These are phyloP conservation scores for Magnolia sinica DNA, from an alignment of 164 flowering plant species.

Conservation along the genomic window DNA sequence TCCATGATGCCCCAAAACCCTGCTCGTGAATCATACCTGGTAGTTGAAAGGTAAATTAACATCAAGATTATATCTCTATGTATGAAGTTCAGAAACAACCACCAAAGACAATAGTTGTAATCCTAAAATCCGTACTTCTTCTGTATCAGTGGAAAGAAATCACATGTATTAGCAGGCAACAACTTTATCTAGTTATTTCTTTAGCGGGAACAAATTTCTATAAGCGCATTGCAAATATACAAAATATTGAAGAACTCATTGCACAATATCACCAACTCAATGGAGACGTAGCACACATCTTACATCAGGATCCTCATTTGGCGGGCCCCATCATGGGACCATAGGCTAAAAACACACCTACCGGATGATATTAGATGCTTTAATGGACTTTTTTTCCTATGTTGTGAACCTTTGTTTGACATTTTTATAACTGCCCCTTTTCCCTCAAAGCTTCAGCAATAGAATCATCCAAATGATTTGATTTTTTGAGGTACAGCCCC, in stretches of 20 bases:
- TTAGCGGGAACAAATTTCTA: neutral
- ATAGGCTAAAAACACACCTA: neutral
- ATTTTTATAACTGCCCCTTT: no score
- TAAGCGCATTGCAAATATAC: neutral
- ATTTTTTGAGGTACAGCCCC: no score
- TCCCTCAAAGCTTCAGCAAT: no score
- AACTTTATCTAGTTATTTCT: neutral
- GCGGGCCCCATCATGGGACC: neutral
- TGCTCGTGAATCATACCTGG: constrained; percentile 75
- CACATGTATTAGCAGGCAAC: constrained; percentile 1
- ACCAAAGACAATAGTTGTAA: neutral
- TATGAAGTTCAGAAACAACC: constrained; percentile 2
- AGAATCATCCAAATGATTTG: no score
- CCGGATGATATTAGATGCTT: no score
- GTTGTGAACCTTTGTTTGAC: no score
- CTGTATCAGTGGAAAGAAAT: neutral
- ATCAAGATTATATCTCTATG: neutral
- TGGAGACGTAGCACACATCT: no score
- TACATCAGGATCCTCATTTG: neutral
- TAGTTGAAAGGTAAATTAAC: constrained; percentile 3
- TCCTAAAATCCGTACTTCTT: neutral
- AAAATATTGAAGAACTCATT: neutral
- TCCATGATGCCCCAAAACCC: constrained; percentile 89
- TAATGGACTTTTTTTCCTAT: no score
- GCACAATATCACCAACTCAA: no score